These are phyloP conservation scores for Solanum infundibuliforme DNA, from an alignment of 257 asterid genomes.

Conservation along the genomic window DNA sequence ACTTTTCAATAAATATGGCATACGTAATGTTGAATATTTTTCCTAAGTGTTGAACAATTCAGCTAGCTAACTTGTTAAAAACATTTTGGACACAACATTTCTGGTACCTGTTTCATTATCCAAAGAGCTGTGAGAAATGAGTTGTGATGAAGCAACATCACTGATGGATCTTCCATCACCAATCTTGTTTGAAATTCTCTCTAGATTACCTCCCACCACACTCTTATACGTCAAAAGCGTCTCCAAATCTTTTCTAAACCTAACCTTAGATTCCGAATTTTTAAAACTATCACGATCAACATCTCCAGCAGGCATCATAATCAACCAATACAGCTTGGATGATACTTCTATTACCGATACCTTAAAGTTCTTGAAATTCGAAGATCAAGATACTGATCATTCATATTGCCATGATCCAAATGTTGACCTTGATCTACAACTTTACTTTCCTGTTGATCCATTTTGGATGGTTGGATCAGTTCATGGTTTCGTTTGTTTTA, in stretches of 20 bases:
- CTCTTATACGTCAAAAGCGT: constrained; percentile 20
- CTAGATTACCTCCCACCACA: constrained; percentile 28
- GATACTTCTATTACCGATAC: not conserved
- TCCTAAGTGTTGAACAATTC: not conserved
- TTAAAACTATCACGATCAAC: not conserved
- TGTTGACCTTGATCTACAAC: constrained; percentile 5
- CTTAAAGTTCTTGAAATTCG: not conserved
- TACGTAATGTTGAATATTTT: not conserved
- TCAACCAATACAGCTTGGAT: constrained; percentile 11
- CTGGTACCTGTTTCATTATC: not conserved
- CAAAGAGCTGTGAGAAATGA: not conserved
- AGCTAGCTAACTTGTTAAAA: not conserved
- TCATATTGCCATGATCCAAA: not conserved
- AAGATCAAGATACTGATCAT: not conserved
- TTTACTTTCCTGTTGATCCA: not conserved
- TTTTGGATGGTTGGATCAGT: constrained; percentile 18
- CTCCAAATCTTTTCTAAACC: constrained; percentile 15
- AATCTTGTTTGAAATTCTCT: constrained; percentile 18
- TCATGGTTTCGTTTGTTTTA: constrained; percentile 21
- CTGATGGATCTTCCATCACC: constrained; percentile 25
- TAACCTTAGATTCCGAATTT: not conserved
- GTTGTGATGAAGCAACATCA: not conserved
- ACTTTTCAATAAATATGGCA: too few relatives aligned
- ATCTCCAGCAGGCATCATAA: constrained; percentile 17
- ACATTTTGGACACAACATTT: not conserved